Percentiles rank a stretch among this genome's conserved stretches.
Evolutionary conservation across 2,329 filamentous ascomycete species (phyloP).

Genomic region (Cryphonectria japonica): DNA sequence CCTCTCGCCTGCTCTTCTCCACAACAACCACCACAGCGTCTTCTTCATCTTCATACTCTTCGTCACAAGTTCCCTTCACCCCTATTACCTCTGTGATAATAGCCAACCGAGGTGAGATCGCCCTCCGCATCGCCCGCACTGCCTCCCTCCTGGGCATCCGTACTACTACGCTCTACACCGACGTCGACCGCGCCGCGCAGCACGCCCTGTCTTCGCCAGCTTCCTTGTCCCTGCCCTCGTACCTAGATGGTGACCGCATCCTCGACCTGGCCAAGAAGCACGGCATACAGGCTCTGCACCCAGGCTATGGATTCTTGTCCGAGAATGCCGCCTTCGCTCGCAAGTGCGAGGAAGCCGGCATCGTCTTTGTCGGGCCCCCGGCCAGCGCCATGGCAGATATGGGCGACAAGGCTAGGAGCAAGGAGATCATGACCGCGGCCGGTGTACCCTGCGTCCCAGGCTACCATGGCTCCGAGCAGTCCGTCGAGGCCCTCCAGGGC

Average conservation of each 20-base stretch:
- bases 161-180: constrained; percentile 93
- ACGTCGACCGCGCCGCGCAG: constrained; percentile 84
- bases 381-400: constrained; percentile 81
- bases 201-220: constrained; percentile 86
- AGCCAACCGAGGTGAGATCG: constrained; percentile 96
- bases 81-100: constrained; percentile 83
- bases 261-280: constrained; percentile 84
- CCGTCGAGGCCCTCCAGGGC: constrained; percentile 59
- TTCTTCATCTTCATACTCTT: constrained; percentile 40
- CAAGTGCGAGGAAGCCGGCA: constrained; percentile 84
- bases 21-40: constrained; percentile 37
- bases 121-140: constrained; percentile 87
- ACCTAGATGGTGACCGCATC: constrained; percentile 92
- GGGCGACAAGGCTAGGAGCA: constrained; percentile 91
- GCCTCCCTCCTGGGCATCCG: constrained; percentile 86
- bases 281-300: constrained; percentile 89
- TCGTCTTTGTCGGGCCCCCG: constrained; percentile 93
- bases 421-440: constrained; percentile 96
- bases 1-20: constrained; percentile 33
- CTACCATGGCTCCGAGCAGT: constrained; percentile 88
- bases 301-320: constrained; percentile 93
- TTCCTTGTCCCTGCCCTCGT: constrained; percentile 83
- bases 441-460: constrained; percentile 95
- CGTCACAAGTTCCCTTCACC: constrained; percentile 42
- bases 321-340: constrained; percentile 92